phyloP scores from a whole-genome alignment of 345 rosid genomes.

The Physaria fendleri region DNA sequence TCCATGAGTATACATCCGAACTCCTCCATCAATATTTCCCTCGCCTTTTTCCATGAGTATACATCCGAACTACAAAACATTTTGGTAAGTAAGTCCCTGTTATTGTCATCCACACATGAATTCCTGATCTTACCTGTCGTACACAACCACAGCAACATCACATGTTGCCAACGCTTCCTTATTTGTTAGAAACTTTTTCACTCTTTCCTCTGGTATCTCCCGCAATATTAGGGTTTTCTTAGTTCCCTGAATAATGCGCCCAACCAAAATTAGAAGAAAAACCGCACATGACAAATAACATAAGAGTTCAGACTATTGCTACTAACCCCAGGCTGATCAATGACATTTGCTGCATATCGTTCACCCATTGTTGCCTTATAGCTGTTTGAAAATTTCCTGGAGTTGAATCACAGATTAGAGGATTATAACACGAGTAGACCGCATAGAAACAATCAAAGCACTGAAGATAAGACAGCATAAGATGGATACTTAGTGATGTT shows the following conservation, averaged over 20 bases:
- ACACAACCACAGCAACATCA: conserved; percentile 69
- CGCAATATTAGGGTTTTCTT: conserved; percentile 63
- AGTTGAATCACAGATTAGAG: conserved; percentile 16
- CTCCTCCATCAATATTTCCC: conserved; percentile 63
- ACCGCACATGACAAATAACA: background rate
- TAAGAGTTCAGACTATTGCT: conserved; percentile 1
- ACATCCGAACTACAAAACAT: conserved; percentile 51
- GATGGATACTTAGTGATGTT: background rate
- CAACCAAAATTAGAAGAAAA: background rate
- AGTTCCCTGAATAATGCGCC: conserved; percentile 38
- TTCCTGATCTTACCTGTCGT: conserved; percentile 45
- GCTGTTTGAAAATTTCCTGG: conserved; percentile 57
- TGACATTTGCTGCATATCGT: conserved; percentile 49
- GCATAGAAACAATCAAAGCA: background rate
- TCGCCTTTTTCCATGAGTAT: conserved; percentile 68
- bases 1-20: conserved; percentile 74
- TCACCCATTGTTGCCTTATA: conserved; percentile 40
- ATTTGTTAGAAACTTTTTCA: conserved; percentile 39
- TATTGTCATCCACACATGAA: background rate
- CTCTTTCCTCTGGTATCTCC: conserved; percentile 71
- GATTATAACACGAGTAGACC: background rate
- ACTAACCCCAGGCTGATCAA: conserved; percentile 70
- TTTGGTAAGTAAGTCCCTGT: background rate
- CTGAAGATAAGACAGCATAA: background rate
- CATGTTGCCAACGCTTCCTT: conserved; percentile 55